Evolutionary conservation across 2,329 filamentous ascomycete species (phyloP), one percentile per base, ranked within the genome.

Genomic region (Ophiocordyceps camponoti-leonardi): DNA sequence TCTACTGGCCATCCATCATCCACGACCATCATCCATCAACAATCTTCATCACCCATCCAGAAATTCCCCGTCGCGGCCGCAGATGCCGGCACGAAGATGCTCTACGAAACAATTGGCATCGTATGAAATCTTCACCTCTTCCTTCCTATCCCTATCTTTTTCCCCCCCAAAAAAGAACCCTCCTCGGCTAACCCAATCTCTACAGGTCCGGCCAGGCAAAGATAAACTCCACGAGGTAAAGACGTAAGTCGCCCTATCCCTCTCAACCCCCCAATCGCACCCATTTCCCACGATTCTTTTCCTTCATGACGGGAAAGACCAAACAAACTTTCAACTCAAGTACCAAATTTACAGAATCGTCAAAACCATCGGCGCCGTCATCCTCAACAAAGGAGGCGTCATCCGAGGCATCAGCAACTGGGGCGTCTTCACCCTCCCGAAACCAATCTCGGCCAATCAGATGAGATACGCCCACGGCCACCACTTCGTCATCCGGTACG

Each of bases 401-500:
- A 79, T 98, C 59, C 87, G 92, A 55, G 87, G 87, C 60, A 74
- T 94, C 59, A 81, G 81, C 54, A 98, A 98, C 73, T 98, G 92
- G 92, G 92, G 92, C 60, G 75, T 84, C 54, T 95, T 92, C 67
- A 73, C 81, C 43, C 81, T 98, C 18, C 90, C 92, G 43, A 83
- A 80, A 53, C 78, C 86, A 50, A 73, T 81, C 48, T 81, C 79
- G 50, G 81, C 82, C 59, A 81, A 93, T 64, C 87, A 95, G 67
- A 79, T 83, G 54, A 79, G 79, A 53, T 83, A 96, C 73, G 77
- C 77, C 52, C 75, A 79, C 54, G 92, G 92, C 46, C 88, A 96
- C 69, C 94, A 98, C 73, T 98, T 98, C 65, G 83, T 94, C 58
- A 85, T 98, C 83, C 85, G 92, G 55, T 98, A 94, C 71, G 92